Evolutionary conservation across 83 land plant species (phyloP).

Genomic region (Thuja plicata): DNA sequence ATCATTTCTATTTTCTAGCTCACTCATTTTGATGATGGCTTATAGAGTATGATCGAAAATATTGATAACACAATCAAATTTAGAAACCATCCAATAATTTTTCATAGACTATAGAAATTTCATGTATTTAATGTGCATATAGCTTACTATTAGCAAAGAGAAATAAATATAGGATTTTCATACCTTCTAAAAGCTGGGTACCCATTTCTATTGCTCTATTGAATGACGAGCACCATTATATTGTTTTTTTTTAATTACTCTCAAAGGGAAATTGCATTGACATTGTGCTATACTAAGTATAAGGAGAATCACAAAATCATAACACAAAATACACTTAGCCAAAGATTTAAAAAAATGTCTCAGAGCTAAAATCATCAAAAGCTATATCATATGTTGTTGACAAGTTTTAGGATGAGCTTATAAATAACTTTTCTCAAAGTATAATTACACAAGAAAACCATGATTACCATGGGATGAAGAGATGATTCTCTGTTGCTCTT

Average conservation of each 20-base stretch:
- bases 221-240: neutral
- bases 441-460: neutral
- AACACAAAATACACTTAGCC: neutral
- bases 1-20: too few species aligned
- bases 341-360: neutral
- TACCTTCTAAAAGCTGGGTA: slow-evolving; percentile 4
- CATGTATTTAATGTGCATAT: neutral
- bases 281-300: neutral
- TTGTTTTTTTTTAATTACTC: neutral
- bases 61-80: too few species aligned
- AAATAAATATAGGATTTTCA: neutral
- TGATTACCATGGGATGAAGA: neutral
- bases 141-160: neutral
- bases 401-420: neutral
- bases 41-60: too few species aligned
- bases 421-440: neutral
- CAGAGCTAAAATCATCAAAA: neutral
- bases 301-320: neutral
- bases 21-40: too few species aligned
- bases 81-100: too few species aligned
- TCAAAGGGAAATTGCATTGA: neutral
- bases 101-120: too few species aligned
- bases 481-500: neutral
- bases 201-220: neutral
- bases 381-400: neutral